phyloP scores from a whole-genome alignment of 257 asterid species.

The Fraxinus americana region DNA sequence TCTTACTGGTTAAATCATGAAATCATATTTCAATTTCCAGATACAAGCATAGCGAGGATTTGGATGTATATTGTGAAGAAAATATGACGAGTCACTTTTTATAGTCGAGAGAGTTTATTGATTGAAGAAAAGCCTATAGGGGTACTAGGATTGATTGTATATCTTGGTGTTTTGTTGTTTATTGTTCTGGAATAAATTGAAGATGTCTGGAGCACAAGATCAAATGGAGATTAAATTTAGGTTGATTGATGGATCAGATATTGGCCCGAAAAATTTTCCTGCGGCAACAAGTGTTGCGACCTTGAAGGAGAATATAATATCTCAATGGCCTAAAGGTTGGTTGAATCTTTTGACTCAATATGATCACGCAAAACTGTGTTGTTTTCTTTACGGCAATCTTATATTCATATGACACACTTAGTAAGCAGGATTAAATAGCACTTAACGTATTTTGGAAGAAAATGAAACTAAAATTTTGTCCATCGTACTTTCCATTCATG shows the following conservation, averaged over 20 bases:
- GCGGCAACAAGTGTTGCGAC: conserved; percentile 66
- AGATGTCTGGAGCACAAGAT: conserved; percentile 74
- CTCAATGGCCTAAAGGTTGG: conserved; percentile 95
- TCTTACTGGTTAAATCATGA: conserved; percentile 8
- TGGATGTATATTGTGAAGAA: neutral
- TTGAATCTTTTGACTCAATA: conserved; percentile 18
- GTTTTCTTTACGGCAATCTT: neutral
- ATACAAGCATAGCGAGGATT: neutral
- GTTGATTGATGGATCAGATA: conserved; percentile 86
- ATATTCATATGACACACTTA: neutral
- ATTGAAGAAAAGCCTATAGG: conserved; percentile 20
- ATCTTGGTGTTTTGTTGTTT: conserved; percentile 34
- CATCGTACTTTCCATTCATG: neutral
- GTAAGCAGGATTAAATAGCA: neutral
- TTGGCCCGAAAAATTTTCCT: conserved; percentile 75
- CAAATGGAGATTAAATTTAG: conserved; percentile 89
- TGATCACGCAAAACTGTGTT: neutral
- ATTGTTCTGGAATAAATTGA: conserved; percentile 23
- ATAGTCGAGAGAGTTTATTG: conserved; percentile 26
- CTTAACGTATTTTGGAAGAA: neutral
- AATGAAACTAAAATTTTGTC: neutral
- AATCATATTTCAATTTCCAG: neutral
- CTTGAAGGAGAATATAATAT: conserved; percentile 81
- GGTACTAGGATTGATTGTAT: conserved; percentile 21
- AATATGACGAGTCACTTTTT: neutral